phyloP scores from a whole-genome alignment of 1,139 yeast genomes.

The Protomyces inundatus region DNA sequence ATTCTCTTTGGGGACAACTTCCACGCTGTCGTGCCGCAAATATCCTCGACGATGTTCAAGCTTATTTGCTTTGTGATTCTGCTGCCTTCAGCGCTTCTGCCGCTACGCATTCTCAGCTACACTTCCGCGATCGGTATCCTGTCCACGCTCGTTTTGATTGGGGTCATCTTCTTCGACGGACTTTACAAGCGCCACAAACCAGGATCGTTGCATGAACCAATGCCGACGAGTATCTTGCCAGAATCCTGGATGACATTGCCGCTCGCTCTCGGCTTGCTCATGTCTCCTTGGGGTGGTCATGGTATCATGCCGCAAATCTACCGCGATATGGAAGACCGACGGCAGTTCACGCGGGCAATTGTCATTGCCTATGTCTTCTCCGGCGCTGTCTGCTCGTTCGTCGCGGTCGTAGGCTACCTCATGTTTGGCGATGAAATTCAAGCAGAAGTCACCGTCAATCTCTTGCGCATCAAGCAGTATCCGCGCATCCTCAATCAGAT shows the following conservation, averaged over 20 bases:
- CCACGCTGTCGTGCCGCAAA: slow-evolving; percentile 54
- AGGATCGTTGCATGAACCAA: slow-evolving; percentile 61
- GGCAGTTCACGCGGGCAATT: slow-evolving; percentile 49
- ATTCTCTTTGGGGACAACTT: slow-evolving; percentile 82
- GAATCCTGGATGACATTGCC: slow-evolving; percentile 45
- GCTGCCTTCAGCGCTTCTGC: slow-evolving; percentile 61
- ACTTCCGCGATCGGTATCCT: slow-evolving; percentile 70
- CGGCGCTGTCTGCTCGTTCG: slow-evolving; percentile 60
- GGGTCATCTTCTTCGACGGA: slow-evolving; percentile 60
- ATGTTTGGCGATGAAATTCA: slow-evolving; percentile 80
- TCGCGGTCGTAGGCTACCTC: slow-evolving; percentile 74
- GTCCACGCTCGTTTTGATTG: slow-evolving; percentile 60
- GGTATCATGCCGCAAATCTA: slow-evolving; percentile 78
- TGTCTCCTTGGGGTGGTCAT: slow-evolving; percentile 94
- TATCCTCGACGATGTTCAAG: slow-evolving; percentile 51
- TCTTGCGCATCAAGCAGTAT: slow-evolving; percentile 64
- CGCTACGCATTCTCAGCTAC: slow-evolving; percentile 64
- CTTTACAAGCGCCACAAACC: slow-evolving; percentile 51
- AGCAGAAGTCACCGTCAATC: slow-evolving; percentile 78
- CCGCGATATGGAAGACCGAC: slow-evolving; percentile 76
- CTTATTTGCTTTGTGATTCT: slow-evolving; percentile 54
- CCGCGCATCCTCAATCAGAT: slow-evolving; percentile 61
- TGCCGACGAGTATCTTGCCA: slow-evolving; percentile 52
- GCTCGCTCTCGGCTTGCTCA: slow-evolving; percentile 64
- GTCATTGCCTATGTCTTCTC: slow-evolving; percentile 60